Evolutionary conservation across 2,329 filamentous ascomycete species (phyloP).

Genomic region (Xylaria sp.): DNA sequence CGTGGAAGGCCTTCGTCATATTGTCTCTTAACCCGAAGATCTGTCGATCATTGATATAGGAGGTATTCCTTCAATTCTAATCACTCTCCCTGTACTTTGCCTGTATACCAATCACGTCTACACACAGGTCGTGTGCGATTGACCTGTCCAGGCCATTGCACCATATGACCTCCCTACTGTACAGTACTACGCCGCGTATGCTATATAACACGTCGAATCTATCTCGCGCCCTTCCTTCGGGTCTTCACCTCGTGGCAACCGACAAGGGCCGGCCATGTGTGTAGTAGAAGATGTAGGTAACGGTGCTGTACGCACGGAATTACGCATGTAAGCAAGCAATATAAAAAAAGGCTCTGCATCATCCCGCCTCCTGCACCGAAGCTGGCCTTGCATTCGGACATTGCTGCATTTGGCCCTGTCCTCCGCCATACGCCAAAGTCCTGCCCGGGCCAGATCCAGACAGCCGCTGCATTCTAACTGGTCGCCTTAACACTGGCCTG

Average conservation of each 20-base stretch:
- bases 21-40: not conserved
- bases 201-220: not conserved
- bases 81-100: too few species aligned
- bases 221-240: too few species aligned
- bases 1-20: too few species aligned
- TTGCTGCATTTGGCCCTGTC: conserved; percentile 33
- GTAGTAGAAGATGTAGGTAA: not conserved
- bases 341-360: not conserved
- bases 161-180: not conserved
- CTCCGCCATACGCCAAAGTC: conserved; percentile 15
- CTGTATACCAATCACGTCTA: too few species aligned
- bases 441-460: conserved; percentile 17
- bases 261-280: not conserved
- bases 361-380: conserved; percentile 19
- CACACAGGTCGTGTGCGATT: too few species aligned
- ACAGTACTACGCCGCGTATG: not conserved
- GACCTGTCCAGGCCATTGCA: too few species aligned
- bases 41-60: not conserved
- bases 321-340: conserved; percentile 3
- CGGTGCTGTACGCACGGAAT: not conserved
- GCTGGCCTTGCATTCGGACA: conserved; percentile 17
- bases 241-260: conserved; percentile 4
- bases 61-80: too few species aligned
- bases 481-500: conserved; percentile 15
- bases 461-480: conserved; percentile 20